Evolutionary conservation across 2,329 filamentous ascomycete genomes (phyloP), one percentile per base, ranked within the genome.

Genomic region (Penicillium sp.): DNA sequence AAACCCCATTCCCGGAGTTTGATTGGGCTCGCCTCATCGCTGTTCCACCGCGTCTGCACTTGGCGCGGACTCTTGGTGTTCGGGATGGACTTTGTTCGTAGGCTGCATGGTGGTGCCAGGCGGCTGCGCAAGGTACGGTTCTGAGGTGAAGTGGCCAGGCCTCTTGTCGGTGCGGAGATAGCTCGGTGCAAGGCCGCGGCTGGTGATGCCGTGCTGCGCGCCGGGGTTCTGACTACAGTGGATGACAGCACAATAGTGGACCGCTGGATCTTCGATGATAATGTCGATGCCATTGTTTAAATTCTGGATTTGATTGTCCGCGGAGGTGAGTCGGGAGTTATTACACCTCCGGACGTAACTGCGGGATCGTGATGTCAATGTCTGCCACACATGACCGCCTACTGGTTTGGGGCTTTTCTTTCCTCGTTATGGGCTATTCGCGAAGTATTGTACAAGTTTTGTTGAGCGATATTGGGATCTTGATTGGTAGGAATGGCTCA

Each of bases 1-100:
- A 69, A 70, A 6, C 56, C 61, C 62, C 65, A 67, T 47, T 63
- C 43, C 28, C 56, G 58, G 21, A 66, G 53, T n/a, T 42, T 33
- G 29, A 28, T 44, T 8, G 34, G 5, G 2, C 31, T 31, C 15
- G 53, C 35, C 3, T 52, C 37, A 35, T 57, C 45, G 49, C 58
- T 65, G n/a, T 57, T 57, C 44, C 49, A 54, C 10, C 63, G 64
- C 4, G 49, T 35, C 42, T 61, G 58, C 6, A 37, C 28, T n/a
- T 33, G 39, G 15, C 10, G 6, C 13, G 31, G 8, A 10, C 13
- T 45, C 17, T 40, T 43, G 22, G 3, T n/a, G 19, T 24, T 38
- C 8, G 24, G 42, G 12, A 13, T n/a, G 46, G 37, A 2, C 43
- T 46, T 37, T 2, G 17, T 8, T 31, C 46, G 41, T 5, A 17